A percentile compares a stretch with the other conserved stretches of the same genome.
These are phyloP conservation scores for Basipetospora sp. DNA, from an alignment of 2,329 filamentous ascomycete genomes.

Conservation along the genomic window DNA sequence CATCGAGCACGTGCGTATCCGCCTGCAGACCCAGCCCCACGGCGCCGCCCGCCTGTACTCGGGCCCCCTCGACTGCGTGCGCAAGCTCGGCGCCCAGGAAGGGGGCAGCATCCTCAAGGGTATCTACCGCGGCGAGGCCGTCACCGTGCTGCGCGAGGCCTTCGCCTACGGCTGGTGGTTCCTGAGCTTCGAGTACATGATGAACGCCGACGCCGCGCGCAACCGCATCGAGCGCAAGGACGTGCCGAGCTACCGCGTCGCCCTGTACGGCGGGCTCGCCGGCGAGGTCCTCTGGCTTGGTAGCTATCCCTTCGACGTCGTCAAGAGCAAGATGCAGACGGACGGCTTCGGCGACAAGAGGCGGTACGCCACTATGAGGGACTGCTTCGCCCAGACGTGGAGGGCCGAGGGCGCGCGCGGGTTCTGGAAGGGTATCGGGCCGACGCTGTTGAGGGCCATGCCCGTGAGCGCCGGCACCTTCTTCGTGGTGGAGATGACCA, in stretches of 20 bases:
- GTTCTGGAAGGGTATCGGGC: slow-evolving; percentile 90
- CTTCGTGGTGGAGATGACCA: slow-evolving; percentile 59
- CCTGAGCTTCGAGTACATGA: slow-evolving; percentile 84
- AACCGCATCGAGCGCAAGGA: slow-evolving; percentile 63
- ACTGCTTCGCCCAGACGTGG: slow-evolving; percentile 77
- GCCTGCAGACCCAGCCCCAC: slow-evolving; percentile 91
- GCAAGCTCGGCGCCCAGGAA: slow-evolving; percentile 55
- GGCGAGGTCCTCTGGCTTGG: slow-evolving; percentile 87
- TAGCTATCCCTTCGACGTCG: slow-evolving; percentile 89
- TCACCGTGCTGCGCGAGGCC: slow-evolving; percentile 77
- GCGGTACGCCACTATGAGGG: slow-evolving; percentile 68
- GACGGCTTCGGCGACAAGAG: slow-evolving; percentile 67
- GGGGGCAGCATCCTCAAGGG: slow-evolving; percentile 47
- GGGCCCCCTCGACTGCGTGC: slow-evolving; percentile 80
- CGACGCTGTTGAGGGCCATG: slow-evolving; percentile 87
- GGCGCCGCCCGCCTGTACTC: slow-evolving; percentile 61
- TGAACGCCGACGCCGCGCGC: slow-evolving; percentile 73
- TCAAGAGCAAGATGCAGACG: slow-evolving; percentile 99
- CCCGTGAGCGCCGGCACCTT: slow-evolving; percentile 97
- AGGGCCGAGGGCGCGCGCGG: slow-evolving; percentile 60
- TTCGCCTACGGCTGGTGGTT: slow-evolving; percentile 97
- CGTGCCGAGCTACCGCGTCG: slow-evolving; percentile 72
- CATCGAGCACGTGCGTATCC: slow-evolving; percentile 93
- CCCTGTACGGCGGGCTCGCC: slow-evolving; percentile 80
- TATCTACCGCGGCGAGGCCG: slow-evolving; percentile 73